Conservation (phyloP, 257 asterid species). For the Prunella vulgaris region DNA sequence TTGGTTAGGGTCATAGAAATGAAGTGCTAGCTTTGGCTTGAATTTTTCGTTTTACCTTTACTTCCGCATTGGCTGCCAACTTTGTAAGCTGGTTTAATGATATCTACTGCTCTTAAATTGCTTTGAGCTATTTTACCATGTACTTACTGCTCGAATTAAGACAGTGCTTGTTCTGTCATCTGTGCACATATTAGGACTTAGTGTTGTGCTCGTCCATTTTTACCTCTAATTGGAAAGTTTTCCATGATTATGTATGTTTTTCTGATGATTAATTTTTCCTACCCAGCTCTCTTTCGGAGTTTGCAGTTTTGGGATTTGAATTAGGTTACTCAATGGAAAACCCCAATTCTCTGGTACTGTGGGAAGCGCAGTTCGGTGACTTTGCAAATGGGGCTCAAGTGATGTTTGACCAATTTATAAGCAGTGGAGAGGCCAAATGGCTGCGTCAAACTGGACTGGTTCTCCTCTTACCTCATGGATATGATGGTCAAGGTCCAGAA, state of each 20-base stretch:
- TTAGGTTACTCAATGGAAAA: conserved; percentile 96
- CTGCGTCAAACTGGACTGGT: conserved; percentile 88
- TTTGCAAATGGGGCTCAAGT: conserved; percentile 93
- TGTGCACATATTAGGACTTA: neutral
- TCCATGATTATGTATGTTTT: conserved; percentile 10
- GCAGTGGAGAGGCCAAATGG: conserved; percentile 98
- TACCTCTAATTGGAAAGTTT: neutral
- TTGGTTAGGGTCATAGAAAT: neutral
- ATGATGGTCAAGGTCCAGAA: conserved; percentile 98
- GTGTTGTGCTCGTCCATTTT: neutral
- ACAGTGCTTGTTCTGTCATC: neutral
- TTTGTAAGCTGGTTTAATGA: neutral
- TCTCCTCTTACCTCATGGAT: conserved; percentile 88
- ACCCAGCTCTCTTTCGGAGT: conserved; percentile 90
- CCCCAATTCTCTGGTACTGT: conserved; percentile 83
- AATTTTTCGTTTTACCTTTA: neutral
- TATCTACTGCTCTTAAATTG: neutral
- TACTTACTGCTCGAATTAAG: neutral
- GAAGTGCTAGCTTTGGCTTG: neutral
- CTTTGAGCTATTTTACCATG: neutral
- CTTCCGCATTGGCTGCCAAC: neutral
- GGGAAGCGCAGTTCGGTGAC: conserved; percentile 99
- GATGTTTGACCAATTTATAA: conserved; percentile 87
- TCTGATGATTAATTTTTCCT: conserved; percentile 15
- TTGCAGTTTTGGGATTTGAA: conserved; percentile 91